Base-by-base conservation (phyloP, 2,329 filamentous ascomycete genomes). In the Simplicillium aogashimaense region DNA sequence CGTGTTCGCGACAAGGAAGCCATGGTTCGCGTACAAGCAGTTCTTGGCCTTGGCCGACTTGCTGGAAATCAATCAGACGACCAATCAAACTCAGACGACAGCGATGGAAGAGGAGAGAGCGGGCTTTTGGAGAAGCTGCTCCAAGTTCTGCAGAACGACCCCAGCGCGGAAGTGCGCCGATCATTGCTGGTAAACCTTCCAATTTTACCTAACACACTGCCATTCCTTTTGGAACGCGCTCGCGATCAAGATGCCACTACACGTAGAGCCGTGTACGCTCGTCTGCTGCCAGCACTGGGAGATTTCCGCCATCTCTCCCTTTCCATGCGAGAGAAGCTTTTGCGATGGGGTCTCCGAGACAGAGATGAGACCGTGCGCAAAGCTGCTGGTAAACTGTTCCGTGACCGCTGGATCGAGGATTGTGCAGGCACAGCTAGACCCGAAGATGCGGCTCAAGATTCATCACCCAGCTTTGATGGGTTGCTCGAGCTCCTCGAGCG, bases 321-420 rank as follows among this genome's bases (percentile, higher is more conserved):
- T 17, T 87, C 85, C 2, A 94, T 97, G 81, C 75, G 92, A 55
- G 92, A 98, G 61, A 97, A 97, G 61, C 72, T 98, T 28, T 73
- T 98, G 20, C 78, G 92, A 31, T 98, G 92, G 92, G 92, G 92
- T 38, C 68, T 98, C 32, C 80, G 89, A 31, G 92, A 98, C 58
- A 78, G 92, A 59, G 92, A 98, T 50, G 90, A 97, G 49, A 87
- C 84, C 50, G 92, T 98, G 11, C 80, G 89, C 39, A 94, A 95
- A 58, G 90, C 90, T 8, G 86, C 92, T 3, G 87, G 85, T 7
- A 82, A 86, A 35, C 70, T 97, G 7, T 98, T 98, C 65, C 80
- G 84, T 45, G 89, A 95, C 55, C 78, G 87, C n/a, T 98, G 92
- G 92, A 90, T 98, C 45, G 90, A 97, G 55, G 87, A 97, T 54